Evolutionary conservation across 2,329 filamentous ascomycete species (phyloP), one percentile per base, ranked within the genome.

Genomic region (Madurella mycetomatis): DNA sequence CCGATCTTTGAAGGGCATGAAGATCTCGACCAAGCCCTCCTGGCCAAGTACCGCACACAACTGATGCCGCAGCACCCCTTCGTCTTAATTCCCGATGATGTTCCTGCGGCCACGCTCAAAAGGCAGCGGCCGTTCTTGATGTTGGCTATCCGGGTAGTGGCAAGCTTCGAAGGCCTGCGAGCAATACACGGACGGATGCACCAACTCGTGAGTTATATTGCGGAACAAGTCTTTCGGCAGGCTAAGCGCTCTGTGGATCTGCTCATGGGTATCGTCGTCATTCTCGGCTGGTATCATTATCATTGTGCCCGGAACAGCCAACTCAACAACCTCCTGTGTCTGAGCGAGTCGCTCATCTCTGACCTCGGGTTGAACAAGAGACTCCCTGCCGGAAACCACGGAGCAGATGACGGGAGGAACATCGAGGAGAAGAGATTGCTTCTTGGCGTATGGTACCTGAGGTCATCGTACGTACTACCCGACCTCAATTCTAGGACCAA

Each of bases 221-320:
- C 75, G 2, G 76, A 81, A 31, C 69, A 74, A 53, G 73, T 80
- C 69, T 65, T 81, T 12, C 70, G 80, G 42, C 69, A 75, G 1
- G 77, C 75, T 0, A 75, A 78, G 50, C 67, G 76, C 15, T 80
- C 78, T 0, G 57, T 81, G 11, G 79, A 81, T 53, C 62, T 81
- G 2, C 64, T 81, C 0, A 69, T 76, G 51, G 75, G 76, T 0
- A 71, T 81, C 2, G 63, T 81, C 2, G 71, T 80, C 0, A 72
- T 80, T 25, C 58, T 78, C 2, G 73, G 73, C 0, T 81, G 73
- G 70, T 79, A 80, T 52, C 78, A 81, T 45, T 76, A 81, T 48
- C 78, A 81, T 61, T 81, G 78, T 59, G 72, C 79, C 57, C 70
- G 76, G 64, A 78, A 81, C 49, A 70, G 73, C 0, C 80, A 82